A percentile compares a stretch with the other conserved stretches of the same genome.
Conservation (phyloP, 768 basidiomycete species). For the Pulveroboletus sp. region DNA sequence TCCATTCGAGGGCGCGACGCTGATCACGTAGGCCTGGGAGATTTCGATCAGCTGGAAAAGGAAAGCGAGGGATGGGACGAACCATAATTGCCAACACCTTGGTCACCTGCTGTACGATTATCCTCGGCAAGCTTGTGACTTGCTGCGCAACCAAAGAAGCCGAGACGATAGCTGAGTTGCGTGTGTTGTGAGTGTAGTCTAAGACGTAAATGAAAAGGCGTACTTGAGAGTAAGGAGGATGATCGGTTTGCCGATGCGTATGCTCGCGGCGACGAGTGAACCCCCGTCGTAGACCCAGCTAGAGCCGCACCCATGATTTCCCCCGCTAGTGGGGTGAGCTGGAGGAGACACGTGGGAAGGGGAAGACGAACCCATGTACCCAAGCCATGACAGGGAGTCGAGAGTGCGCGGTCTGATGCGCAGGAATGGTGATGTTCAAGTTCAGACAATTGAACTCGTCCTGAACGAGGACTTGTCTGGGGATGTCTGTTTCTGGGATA, state of each 20-base stretch:
- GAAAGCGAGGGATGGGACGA: conserved; percentile 16
- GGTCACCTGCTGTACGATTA: conserved; percentile 57
- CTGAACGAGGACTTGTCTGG: conserved; percentile 51
- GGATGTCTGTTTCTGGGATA: conserved; percentile 47
- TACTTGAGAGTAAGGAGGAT: conserved; percentile 76
- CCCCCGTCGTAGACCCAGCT: conserved; percentile 77
- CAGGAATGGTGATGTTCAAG: conserved; percentile 74
- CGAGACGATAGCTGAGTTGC: conserved; percentile 61
- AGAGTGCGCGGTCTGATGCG: conserved; percentile 46
- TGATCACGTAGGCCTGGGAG: conserved; percentile 59
- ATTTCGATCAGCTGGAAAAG: conserved; percentile 3
- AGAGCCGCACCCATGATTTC: conserved; percentile 67
- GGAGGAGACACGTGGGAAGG: conserved; percentile 6
- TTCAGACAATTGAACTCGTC: conserved; percentile 80
- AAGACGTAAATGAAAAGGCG: conserved; percentile 29
- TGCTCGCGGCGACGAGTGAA: conserved; percentile 63
- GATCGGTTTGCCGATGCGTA: conserved; percentile 57
- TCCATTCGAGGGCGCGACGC: conserved; percentile 58
- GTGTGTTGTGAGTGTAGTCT: conserved; percentile 8
- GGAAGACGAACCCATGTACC: conserved; percentile 68
- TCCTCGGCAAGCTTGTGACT: conserved; percentile 62
- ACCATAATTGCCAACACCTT: conserved; percentile 79
- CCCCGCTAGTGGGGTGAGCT: conserved; percentile 47
- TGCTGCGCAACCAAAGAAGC: conserved; percentile 73
- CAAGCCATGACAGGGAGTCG: conserved; percentile 75